Conservation (phyloP, 2,329 filamentous ascomycete species). For the Scedosporium apiospermum region DNA sequence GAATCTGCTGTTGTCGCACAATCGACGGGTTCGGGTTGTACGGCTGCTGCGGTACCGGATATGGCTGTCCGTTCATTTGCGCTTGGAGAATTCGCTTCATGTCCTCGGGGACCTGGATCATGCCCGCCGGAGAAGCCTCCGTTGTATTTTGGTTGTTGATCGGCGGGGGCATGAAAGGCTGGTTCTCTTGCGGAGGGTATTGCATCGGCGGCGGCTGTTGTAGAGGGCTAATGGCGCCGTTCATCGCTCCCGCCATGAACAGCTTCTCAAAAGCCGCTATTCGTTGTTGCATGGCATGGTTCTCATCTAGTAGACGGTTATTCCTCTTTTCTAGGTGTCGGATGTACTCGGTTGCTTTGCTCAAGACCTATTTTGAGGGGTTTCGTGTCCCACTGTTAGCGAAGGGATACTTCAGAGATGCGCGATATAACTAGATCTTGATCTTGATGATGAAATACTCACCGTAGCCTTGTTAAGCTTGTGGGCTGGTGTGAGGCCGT, state of each 20-base stretch:
- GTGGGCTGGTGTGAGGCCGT: slow-evolving; percentile 77
- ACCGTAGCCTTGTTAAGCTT: slow-evolving; percentile 97
- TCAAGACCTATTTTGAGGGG: slow-evolving; percentile 53
- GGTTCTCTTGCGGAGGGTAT: slow-evolving; percentile 25
- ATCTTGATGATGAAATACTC: slow-evolving; percentile 8
- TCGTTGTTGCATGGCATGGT: slow-evolving; percentile 66
- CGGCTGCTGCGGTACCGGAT: slow-evolving; percentile 37
- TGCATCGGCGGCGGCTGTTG: slow-evolving; percentile 44
- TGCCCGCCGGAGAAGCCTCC: slow-evolving; percentile 37
- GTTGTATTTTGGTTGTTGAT: slow-evolving; percentile 29
- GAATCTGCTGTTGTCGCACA: slow-evolving; percentile 47
- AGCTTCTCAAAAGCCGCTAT: slow-evolving; percentile 70
- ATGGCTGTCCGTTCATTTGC: slow-evolving; percentile 47
- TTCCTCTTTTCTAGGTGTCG: slow-evolving; percentile 88
- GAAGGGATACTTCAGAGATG: neutral
- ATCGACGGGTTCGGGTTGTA: slow-evolving; percentile 34
- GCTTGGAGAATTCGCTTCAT: slow-evolving; percentile 54
- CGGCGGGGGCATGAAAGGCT: slow-evolving; percentile 35
- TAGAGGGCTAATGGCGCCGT: slow-evolving; percentile 44
- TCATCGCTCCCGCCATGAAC: slow-evolving; percentile 68
- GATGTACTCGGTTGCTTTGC: slow-evolving; percentile 95
- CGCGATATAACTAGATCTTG: neutral
- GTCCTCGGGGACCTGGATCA: slow-evolving; percentile 58
- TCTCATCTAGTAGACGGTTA: slow-evolving; percentile 71
- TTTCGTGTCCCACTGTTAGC: slow-evolving; percentile 15